Evolutionary conservation across 2,329 filamentous ascomycete genomes (phyloP).

Genomic region (Allantophomopsis cytisporea): DNA sequence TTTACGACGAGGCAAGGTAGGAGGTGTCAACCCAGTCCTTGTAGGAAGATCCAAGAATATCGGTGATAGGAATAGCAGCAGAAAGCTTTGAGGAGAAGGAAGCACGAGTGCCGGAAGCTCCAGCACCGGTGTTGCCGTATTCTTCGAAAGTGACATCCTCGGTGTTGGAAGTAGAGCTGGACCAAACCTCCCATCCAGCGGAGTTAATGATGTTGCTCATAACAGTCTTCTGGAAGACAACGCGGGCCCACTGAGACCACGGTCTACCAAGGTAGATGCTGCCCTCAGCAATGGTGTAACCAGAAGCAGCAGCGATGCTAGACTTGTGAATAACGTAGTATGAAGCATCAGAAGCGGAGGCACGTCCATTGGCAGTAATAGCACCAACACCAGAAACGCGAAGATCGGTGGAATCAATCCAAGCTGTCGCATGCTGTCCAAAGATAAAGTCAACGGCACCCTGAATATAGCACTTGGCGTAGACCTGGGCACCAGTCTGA

Average conservation of each 20-base stretch:
- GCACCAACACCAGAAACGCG: slow-evolving; percentile 28
- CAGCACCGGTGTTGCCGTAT: slow-evolving; percentile 36
- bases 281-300: slow-evolving; percentile 22
- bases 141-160: slow-evolving; percentile 34
- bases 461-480: slow-evolving; percentile 39
- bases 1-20: too few relatives aligned
- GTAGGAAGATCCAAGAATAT: slow-evolving; percentile 30
- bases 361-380: slow-evolving; percentile 31
- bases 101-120: slow-evolving; percentile 32
- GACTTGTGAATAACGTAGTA: slow-evolving; percentile 41
- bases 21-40: slow-evolving; percentile 26
- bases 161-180: slow-evolving; percentile 24
- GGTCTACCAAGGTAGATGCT: slow-evolving; percentile 36
- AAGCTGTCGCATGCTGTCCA: slow-evolving; percentile 34
- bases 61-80: slow-evolving; percentile 25
- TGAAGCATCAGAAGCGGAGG: slow-evolving; percentile 22
- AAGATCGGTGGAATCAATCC: slow-evolving; percentile 35
- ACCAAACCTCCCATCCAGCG: slow-evolving; percentile 37
- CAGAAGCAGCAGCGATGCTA: slow-evolving; percentile 25
- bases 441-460: slow-evolving; percentile 49
- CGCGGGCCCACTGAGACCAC: slow-evolving; percentile 34
- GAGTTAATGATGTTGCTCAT: slow-evolving; percentile 34
- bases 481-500: slow-evolving; percentile 37
- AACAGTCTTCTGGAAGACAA: slow-evolving; percentile 32
- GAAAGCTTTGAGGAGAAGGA: slow-evolving; percentile 27